Base-by-base conservation (phyloP, 352 stramenopile genomes). In the Globisporangium rhizosaccharum region DNA sequence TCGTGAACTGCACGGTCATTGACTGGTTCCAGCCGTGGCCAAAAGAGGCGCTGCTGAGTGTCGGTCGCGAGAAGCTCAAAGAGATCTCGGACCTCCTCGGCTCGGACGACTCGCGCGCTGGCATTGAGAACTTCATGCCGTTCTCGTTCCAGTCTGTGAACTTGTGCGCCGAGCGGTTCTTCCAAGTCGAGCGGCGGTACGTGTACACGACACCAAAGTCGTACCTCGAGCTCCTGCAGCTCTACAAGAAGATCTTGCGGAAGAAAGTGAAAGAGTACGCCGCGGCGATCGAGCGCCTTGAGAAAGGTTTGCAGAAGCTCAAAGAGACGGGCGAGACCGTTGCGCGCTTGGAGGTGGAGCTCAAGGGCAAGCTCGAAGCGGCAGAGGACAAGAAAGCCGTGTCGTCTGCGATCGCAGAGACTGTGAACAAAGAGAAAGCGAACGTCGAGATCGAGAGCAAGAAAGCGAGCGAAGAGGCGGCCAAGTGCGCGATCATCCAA, bases 131-230 rank as follows among this genome's bases (percentile, higher is more conserved):
- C 51, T 98, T 98, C 59, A 96, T 98, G 85, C 93, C 94, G 17
- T 97, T 96, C 63, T 98, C 93, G 26, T 98, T 98, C 60, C 77
- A 93, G 60, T 92, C 84, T 2, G 94, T 98, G 47, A 98, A 98
- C 70, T 72, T 92, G 42, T 92, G 89, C 41, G 88, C 94, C 15
- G 78, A 96, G 53, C 68, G 88, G 0, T 98, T 98, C 73, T 90
- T 87, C 55, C 65, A 91, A 46, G 74, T 95, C 11, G 95, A 98
- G 61, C 80, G 92, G 14, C 85, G 94, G 5, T 81, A 96, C 36
- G 94, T 98, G 55, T 98, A 98, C 74, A 98, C 92, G 20, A 98
- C 94, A 2, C 94, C 94, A 3, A 98, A 98, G 71, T 97, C 89
- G n/a, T 98, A 97, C 63, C 58, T 98, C 20, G 92, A 98, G 62